Conservation (phyloP, 2,329 filamentous ascomycete species). For the Venturia nashicola region DNA sequence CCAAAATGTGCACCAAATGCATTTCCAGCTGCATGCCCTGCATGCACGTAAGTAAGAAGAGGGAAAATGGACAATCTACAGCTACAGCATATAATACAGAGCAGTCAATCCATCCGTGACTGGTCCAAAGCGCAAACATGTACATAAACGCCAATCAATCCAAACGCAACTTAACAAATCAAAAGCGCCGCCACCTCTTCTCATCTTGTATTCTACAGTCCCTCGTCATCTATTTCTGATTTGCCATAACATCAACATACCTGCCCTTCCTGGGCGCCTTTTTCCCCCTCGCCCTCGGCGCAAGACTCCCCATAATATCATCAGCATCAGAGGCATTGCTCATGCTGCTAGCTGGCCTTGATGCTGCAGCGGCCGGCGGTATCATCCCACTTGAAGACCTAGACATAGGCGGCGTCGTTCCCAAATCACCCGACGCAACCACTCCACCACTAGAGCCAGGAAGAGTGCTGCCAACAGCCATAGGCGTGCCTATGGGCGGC, state of each 20-base stretch:
- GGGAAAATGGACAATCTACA: too few species aligned
- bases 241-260: constrained; percentile 89
- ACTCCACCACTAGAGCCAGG: constrained; percentile 8
- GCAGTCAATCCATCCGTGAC: too few species aligned
- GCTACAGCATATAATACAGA: too few species aligned
- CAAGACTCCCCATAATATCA: constrained; percentile 69
- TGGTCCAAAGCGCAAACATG: too few species aligned
- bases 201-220: too few species aligned
- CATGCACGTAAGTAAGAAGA: too few species aligned
- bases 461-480: constrained; percentile 7
- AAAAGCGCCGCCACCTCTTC: too few species aligned
- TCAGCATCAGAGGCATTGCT: constrained; percentile 92
- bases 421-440: constrained; percentile 17
- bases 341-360: constrained; percentile 65
- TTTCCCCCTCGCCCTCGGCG: constrained; percentile 43
- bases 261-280: constrained; percentile 74
- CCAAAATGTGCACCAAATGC: too few species aligned
- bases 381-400: constrained; percentile 15
- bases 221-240: neutral
- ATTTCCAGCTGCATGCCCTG: too few species aligned
- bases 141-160: too few species aligned
- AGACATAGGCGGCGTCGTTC: neutral
- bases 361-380: constrained; percentile 36
- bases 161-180: too few species aligned
- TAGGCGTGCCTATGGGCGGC: constrained; percentile 13